Base-by-base conservation (phyloP, 345 rosid species). In the Eutrema heterophyllum region DNA sequence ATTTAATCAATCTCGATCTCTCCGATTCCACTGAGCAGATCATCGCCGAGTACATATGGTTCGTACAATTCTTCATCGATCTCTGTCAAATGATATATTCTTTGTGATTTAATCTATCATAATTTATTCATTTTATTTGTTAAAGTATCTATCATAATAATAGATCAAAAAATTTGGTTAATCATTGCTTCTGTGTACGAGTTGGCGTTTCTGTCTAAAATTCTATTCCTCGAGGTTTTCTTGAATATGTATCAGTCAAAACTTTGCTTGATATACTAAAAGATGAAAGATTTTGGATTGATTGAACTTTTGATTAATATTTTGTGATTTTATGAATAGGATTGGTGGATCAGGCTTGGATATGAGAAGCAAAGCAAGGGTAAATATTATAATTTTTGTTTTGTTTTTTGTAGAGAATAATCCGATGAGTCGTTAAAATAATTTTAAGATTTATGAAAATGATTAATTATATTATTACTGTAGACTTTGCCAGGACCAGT, bases 41-140 rank as follows among this genome's bases (percentile, higher is more conserved):
- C 84, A 85, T 89, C 39, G 96, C 97, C 39, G 97, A 91, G 68
- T 91, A 91, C 74, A 76, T 89, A 51, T 91, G 96, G 97, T 91
- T 21, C 9, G 46, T 24, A 7, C n/a, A 53, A 27, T 24, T 14
- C 2, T 10, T 18, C 10, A 39, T 14, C 6, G 18, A 12, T 32
- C 18, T 67, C 24, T 50, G 7, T 75, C 49, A 14, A 15, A 53
- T 24, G 11, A 32, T 18, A n/a, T 24, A 3, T 66, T 33, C 46
- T 21, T 50, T 36, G 48, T 36, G 2, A 8, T 38, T 46, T 46
- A 4, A 46, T 16, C 24, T 35, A 12, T 21, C 24, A 21, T 21
- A 21, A 21, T 21, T 21, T 21, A 21, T 21, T 21, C n/a, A n/a
- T n/a, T 21, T 21, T 21, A 21, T 21, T 21, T 21, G 24, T 21